Evolutionary conservation across 2,329 filamentous ascomycete genomes (phyloP).

Genomic region (Xylariaceae sp.): DNA sequence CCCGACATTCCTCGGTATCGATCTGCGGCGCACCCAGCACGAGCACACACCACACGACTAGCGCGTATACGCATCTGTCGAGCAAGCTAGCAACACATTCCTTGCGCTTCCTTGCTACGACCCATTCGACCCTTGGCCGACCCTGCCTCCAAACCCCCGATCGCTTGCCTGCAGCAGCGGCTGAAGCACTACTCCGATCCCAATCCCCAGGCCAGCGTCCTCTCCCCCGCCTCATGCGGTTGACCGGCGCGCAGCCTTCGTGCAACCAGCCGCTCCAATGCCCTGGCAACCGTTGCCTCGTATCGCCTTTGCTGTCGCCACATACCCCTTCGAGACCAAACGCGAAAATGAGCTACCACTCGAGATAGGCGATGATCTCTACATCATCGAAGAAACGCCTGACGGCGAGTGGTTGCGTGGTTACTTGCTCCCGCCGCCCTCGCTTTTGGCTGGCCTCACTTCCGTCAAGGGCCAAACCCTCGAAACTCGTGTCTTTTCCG

Average conservation of each 20-base stretch:
- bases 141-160: not conserved
- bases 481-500: conserved; percentile 95
- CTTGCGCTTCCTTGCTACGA: conserved; percentile 2
- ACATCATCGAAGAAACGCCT: conserved; percentile 95
- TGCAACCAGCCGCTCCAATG: conserved; percentile 51
- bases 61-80: not conserved
- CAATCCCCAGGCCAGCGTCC: conserved; percentile 10
- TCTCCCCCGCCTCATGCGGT: conserved; percentile 29
- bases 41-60: not conserved
- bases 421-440: conserved; percentile 91
- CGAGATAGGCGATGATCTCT: conserved; percentile 96
- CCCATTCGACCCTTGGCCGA: conserved; percentile 4
- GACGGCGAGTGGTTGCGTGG: conserved; percentile 91
- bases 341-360: conserved; percentile 87
- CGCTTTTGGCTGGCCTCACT: conserved; percentile 83
- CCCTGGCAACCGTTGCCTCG: conserved; percentile 95
- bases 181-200: conserved; percentile 10
- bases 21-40: not conserved
- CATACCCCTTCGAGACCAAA: conserved; percentile 84
- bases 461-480: conserved; percentile 88
- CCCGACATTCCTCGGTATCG: conserved; percentile 8
- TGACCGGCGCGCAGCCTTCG: conserved; percentile 30
- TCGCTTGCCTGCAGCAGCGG: conserved; percentile 18
- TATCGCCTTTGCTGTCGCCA: conserved; percentile 96
- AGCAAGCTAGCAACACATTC: not conserved